Evolutionary conservation across 768 basidiomycete species (phyloP).

Genomic region (Coprinopsis sp.): DNA sequence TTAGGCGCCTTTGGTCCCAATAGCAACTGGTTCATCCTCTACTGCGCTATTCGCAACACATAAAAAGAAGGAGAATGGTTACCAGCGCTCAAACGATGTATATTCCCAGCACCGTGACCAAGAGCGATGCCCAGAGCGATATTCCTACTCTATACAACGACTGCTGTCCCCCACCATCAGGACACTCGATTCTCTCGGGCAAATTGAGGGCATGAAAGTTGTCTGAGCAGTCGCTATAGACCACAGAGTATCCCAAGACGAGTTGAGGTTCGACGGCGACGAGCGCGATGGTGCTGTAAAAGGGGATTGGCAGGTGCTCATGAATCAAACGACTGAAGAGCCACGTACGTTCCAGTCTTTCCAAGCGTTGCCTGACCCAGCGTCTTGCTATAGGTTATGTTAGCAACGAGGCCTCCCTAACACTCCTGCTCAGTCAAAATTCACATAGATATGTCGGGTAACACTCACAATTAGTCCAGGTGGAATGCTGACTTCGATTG

Average conservation of each 20-base stretch:
- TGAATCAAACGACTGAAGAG: neutral
- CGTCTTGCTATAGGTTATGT: neutral
- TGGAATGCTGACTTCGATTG: neutral
- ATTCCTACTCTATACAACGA: no score
- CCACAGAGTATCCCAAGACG: neutral
- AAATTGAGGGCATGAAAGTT: neutral
- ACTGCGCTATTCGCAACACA: no score
- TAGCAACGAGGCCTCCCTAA: constrained; percentile 2
- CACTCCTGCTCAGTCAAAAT: neutral
- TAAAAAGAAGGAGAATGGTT: no score
- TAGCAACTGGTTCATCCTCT: no score
- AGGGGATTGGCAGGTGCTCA: neutral
- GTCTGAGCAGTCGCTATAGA: neutral
- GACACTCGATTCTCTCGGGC: neutral
- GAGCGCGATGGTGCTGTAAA: neutral
- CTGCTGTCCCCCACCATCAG: no score
- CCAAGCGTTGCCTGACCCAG: neutral
- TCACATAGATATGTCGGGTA: neutral
- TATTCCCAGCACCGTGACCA: no score
- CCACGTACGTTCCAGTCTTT: neutral
- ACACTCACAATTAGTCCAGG: neutral
- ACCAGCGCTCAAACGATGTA: no score
- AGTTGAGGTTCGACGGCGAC: neutral
- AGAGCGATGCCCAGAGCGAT: no score
- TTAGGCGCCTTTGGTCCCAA: no score